Evolutionary conservation across 495 filamentous ascomycete species (phyloP), one percentile per base, ranked within the genome.

Genomic region (Cudoniella acicularis): DNA sequence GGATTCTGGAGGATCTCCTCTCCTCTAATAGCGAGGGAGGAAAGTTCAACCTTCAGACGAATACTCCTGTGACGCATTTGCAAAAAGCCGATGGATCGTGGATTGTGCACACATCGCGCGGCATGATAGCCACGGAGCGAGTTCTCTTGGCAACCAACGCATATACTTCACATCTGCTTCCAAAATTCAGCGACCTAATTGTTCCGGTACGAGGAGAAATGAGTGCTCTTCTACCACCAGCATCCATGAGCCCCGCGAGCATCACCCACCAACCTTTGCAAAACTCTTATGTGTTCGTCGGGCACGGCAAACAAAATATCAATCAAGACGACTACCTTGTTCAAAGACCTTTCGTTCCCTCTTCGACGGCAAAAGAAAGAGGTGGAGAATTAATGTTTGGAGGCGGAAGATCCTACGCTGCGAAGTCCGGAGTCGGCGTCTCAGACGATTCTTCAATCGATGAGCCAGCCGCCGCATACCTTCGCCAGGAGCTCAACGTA

Each of bases 121-220:
- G 91, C 10, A 73, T 61, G 1, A 76, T 93, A 58, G 56, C 54
- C 0, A 68, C 89, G 0, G 67, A 71, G 0, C 76, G 85, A 52
- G 78, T 95, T 20, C 77, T 95, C 6, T 80, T 96, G 42, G 85
- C 87, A 10, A 92, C 89, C 0, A 95, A 96, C 61, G 91, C 73
- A 2, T 90, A 91, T 60, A 91, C 87, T 0, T 84, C 84, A 0
- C 78, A 87, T 60, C 76, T 95, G 2, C 75, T 95, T 10, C 90
- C 88, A 0, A 67, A 70, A 0, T 85, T 95, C 54, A 69, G 74
- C 22, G 87, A 87, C 54, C 74, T 90, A 13, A 85, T 95, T 56
- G 87, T 90, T 26, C 91, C 91, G 0, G 85, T 91, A 0, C 76
- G 87, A 17, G 88, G 87, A 1, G 84, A 89, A 51, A 86, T 94